Conservation (phyloP, 176 grass and related monocot genomes). For the Triticum turgidum region DNA sequence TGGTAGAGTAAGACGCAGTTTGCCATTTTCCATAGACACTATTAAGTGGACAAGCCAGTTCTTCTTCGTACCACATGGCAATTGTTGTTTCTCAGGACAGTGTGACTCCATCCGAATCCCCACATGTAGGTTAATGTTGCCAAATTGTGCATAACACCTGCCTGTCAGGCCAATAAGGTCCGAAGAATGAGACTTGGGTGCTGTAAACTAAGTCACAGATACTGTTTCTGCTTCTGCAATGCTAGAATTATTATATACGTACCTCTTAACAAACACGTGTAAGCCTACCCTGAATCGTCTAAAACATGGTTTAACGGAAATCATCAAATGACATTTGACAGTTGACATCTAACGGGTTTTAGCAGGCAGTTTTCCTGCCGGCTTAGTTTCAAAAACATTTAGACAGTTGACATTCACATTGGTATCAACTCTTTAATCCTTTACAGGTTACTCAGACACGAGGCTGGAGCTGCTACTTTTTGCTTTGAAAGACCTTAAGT, state of each 20-base stretch:
- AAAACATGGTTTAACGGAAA: constrained; percentile 10
- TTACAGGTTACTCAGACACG: constrained; percentile 80
- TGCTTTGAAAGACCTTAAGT: constrained; percentile 85
- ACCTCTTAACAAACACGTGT: not conserved
- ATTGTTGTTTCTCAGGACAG: not conserved
- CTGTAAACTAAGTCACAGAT: not conserved
- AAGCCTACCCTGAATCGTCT: not conserved
- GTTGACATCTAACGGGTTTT: not conserved
- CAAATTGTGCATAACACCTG: not conserved
- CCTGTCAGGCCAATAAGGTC: not conserved
- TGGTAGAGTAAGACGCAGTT: not conserved
- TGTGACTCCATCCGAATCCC: not conserved
- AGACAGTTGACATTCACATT: constrained; percentile 15
- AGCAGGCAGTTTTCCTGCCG: not conserved
- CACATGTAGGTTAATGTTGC: not conserved
- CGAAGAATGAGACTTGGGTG: not conserved
- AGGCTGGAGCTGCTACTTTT: constrained; percentile 74
- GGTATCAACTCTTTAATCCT: constrained; percentile 9
- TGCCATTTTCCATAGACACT: not conserved
- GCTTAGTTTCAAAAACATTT: not conserved
- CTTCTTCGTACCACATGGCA: not conserved
- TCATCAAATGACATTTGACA: not conserved
- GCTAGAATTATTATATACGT: constrained; percentile 1
- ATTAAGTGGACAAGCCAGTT: constrained; percentile 6
- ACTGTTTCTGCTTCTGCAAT: not conserved